These are phyloP conservation scores for Sclerotinia spermophila DNA, from an alignment of 2,329 filamentous ascomycete species.

Conservation along the genomic window DNA sequence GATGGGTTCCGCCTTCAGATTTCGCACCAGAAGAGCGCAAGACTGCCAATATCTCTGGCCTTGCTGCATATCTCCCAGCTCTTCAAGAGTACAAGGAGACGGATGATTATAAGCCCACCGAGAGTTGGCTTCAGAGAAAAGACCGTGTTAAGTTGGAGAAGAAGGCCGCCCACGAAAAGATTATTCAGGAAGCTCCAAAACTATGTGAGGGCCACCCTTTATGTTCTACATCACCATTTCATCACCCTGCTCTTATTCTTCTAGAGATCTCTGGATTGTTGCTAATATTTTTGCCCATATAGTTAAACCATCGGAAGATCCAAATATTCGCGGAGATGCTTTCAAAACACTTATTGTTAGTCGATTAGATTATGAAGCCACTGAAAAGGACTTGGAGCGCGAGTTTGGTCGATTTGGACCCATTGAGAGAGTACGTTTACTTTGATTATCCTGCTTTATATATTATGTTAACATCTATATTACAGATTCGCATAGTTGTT, in stretches of 20 bases:
- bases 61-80: constrained; percentile 71
- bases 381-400: constrained; percentile 83
- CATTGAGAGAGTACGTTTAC: constrained; percentile 73
- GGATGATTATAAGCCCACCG: constrained; percentile 73
- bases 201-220: constrained; percentile 35
- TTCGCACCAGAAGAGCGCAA: constrained; percentile 76
- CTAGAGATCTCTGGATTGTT: not conserved
- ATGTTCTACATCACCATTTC: constrained; percentile 31
- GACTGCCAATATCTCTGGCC: constrained; percentile 67
- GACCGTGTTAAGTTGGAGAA: constrained; percentile 83
- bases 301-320: constrained; percentile 82
- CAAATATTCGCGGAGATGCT: constrained; percentile 86
- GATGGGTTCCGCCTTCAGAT: constrained; percentile 82
- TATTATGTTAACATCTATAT: constrained; percentile 20
- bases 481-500: constrained; percentile 79
- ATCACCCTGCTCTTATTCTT: not conserved
- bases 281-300: constrained; percentile 26
- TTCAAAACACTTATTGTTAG: constrained; percentile 94
- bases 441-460: not conserved
- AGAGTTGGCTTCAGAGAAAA: constrained; percentile 87
- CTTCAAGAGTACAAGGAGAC: constrained; percentile 75
- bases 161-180: constrained; percentile 60
- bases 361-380: constrained; percentile 83
- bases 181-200: constrained; percentile 34
- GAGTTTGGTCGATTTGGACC: constrained; percentile 93